Evolutionary conservation across 1,284 basidiomycete species (phyloP).

Genomic region (Anthracocystis panici-leucophaei): DNA sequence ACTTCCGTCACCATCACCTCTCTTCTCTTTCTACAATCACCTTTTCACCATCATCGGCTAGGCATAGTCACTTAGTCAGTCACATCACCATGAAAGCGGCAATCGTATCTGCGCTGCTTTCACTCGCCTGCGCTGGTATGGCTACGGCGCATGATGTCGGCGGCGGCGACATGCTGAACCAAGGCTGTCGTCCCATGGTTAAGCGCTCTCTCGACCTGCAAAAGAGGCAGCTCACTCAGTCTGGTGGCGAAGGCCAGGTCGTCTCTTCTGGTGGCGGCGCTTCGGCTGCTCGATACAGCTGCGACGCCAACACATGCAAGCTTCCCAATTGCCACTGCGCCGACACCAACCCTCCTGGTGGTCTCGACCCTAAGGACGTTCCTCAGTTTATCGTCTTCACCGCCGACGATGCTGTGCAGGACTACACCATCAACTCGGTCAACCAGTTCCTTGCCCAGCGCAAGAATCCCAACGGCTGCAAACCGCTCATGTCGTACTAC

Average conservation of each 20-base stretch:
- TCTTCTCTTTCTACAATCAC: neutral
- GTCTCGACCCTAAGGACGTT: constrained; percentile 54
- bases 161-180: constrained; percentile 32
- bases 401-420: constrained; percentile 76
- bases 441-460: constrained; percentile 82
- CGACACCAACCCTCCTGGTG: constrained; percentile 62
- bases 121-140: constrained; percentile 33
- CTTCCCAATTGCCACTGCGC: constrained; percentile 63
- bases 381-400: constrained; percentile 65
- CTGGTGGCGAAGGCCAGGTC: constrained; percentile 52
- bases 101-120: constrained; percentile 25
- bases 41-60: neutral
- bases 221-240: constrained; percentile 32
- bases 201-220: constrained; percentile 29
- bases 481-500: constrained; percentile 72
- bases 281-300: constrained; percentile 60
- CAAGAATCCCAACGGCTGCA: constrained; percentile 85
- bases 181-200: constrained; percentile 44
- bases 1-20: neutral
- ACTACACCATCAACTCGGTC: constrained; percentile 78
- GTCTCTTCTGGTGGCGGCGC: constrained; percentile 48
- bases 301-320: constrained; percentile 57
- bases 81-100: constrained; percentile 24
- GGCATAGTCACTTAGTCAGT: neutral
- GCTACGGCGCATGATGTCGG: constrained; percentile 29